Evolutionary conservation across 2,329 filamentous ascomycete species (phyloP), one percentile per base, ranked within the genome.

Genomic region (Fusarium denticulatum): DNA sequence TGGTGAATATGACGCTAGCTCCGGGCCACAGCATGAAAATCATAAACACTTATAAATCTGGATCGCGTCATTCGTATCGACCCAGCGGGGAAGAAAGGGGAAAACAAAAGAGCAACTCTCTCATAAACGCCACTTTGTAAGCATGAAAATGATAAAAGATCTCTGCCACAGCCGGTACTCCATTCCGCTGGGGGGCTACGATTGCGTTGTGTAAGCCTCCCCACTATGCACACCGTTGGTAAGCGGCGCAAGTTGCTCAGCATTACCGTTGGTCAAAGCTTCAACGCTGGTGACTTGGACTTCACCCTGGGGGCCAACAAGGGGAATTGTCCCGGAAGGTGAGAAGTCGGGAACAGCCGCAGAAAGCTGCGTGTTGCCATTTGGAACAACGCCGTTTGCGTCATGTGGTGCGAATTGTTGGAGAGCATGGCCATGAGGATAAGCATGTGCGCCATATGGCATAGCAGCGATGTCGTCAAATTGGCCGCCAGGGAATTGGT

Each of bases 321-420:
- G 37, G 40, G 69, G 72, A 32, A 73, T 50, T 15, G 60, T 67
- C 26, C 78, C 81, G 11, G 81, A 80, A 32, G 83, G 83, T 18
- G 82, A 80, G 71, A 84, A 84, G 69, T 83, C 82, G 1, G 83
- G 82, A 9, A 84, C 83, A 56, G 81, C 78, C 20, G 82, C 82
- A 24, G 82, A 84, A 28, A 84, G 76, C 67, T 82, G 82, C 47
- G 75, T 82, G 28, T 74, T 53, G 16, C 77, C 77, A 56, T 80
- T 77, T 30, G 71, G 72, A 46, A 71, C 58, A 40, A 72, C 59
- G 22, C 78, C 80, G 28, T 80, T 79, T 14, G 76, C 63, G 43
- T 84, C 85, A 62, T 89, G 78, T 20, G 64, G 87, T 11, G 80
- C 52, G 36, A 77, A 78, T 50, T 79, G 81, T 42, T 77, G 80